Percentiles rank a stretch among this genome's conserved stretches.
phyloP scores from a whole-genome alignment of 768 basidiomycete genomes.

The Lanmaoa pseudosensibilis region DNA sequence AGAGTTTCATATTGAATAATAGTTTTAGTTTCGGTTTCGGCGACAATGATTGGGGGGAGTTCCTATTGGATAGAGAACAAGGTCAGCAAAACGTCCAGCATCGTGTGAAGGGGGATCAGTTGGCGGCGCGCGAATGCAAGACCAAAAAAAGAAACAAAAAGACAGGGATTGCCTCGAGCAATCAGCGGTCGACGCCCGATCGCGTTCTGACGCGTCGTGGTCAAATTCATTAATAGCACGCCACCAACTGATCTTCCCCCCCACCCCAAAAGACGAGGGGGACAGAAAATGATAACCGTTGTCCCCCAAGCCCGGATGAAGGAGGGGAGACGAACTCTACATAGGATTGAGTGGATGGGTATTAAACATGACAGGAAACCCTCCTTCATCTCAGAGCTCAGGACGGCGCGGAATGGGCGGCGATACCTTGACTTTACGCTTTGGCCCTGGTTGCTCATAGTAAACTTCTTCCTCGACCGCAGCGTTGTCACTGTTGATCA shows the following conservation, averaged over 20 bases:
- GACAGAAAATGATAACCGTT: slow-evolving; percentile 65
- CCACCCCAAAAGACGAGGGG: slow-evolving; percentile 61
- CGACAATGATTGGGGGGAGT: slow-evolving; percentile 39
- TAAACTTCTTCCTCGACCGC: slow-evolving; percentile 77
- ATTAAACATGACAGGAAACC: slow-evolving; percentile 40
- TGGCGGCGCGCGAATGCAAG: slow-evolving; percentile 29
- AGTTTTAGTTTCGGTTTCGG: slow-evolving; percentile 65
- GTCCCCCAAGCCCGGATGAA: slow-evolving; percentile 92
- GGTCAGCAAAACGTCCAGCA: slow-evolving; percentile 36
- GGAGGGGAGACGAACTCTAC: slow-evolving; percentile 80
- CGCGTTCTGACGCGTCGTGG: slow-evolving; percentile 31
- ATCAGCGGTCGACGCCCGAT: slow-evolving; percentile 25
- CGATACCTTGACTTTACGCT: slow-evolving; percentile 90
- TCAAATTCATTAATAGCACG: slow-evolving; percentile 24
- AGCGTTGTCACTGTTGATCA: slow-evolving; percentile 67
- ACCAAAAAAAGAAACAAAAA: slow-evolving; percentile 32
- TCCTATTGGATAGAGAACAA: slow-evolving; percentile 35
- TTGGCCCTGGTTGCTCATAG: slow-evolving; percentile 67
- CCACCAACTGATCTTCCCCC: slow-evolving; percentile 39
- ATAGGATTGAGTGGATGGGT: slow-evolving; percentile 42
- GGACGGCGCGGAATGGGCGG: slow-evolving; percentile 80
- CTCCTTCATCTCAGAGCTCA: slow-evolving; percentile 96
- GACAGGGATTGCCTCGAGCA: slow-evolving; percentile 31
- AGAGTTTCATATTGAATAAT: slow-evolving; percentile 50
- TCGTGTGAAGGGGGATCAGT: slow-evolving; percentile 39